Conservation (phyloP, 108 stramenopile genomes). For the Parmales sp. region DNA sequence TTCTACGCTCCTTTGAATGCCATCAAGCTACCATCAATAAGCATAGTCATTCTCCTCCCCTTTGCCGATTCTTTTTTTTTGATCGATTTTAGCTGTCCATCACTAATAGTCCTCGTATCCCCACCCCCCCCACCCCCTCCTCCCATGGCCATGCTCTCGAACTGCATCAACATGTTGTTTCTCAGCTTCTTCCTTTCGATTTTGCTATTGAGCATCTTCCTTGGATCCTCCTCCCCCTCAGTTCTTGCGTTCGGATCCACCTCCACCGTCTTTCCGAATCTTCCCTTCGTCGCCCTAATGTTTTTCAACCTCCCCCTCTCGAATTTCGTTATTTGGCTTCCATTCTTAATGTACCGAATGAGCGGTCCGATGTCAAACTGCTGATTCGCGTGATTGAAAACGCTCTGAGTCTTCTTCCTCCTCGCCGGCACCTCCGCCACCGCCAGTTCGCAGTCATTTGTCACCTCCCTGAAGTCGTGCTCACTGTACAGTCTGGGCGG, state of each 20-base stretch:
- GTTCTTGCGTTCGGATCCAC: neutral
- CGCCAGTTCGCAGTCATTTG: neutral
- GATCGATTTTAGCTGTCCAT: too few relatives aligned
- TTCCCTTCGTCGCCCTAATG: neutral
- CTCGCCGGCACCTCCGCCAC: neutral
- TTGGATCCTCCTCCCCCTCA: neutral
- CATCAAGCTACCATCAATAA: neutral
- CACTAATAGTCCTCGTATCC: too few relatives aligned
- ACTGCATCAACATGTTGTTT: neutral
- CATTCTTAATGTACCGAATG: neutral
- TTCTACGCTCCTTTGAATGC: too few relatives aligned
- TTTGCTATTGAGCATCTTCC: neutral
- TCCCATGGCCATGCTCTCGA: neutral
- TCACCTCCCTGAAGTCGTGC: conserved; percentile 3
- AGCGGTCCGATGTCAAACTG: neutral
- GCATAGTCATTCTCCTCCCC: neutral
- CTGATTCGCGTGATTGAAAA: neutral
- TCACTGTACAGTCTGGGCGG: neutral
- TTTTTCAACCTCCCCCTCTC: neutral
- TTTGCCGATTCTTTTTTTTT: neutral
- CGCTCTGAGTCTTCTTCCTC: neutral
- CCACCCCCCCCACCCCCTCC: neutral
- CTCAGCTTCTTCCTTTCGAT: neutral
- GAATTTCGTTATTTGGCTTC: neutral
- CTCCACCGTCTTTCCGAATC: neutral